These are phyloP conservation scores for Verticillium albo-atrum DNA, from an alignment of 2,329 filamentous ascomycete genomes.

Conservation along the genomic window DNA sequence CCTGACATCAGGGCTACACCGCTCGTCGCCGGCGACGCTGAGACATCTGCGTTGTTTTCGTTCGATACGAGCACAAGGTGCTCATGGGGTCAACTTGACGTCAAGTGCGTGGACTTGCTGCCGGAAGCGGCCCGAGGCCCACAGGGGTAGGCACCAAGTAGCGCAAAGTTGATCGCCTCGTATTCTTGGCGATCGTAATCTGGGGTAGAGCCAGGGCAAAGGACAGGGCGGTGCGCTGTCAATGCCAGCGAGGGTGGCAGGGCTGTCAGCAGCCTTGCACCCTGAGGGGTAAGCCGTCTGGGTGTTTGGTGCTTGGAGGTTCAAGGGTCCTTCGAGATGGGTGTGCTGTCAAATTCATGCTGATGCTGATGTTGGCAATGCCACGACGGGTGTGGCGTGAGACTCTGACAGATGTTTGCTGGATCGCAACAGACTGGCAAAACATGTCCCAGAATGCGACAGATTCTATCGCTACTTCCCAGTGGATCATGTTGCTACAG, in stretches of 20 bases:
- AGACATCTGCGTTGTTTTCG: not conserved
- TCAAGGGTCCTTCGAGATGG: not conserved
- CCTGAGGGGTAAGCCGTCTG: not conserved
- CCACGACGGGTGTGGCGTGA: too few species aligned
- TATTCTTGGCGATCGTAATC: not conserved
- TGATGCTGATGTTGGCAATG: too few species aligned
- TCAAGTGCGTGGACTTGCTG: not conserved
- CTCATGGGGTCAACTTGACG: not conserved
- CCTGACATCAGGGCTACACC: not conserved
- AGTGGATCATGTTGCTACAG: not conserved
- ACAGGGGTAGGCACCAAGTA: not conserved
- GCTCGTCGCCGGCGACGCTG: not conserved
- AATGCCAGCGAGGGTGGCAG: not conserved
- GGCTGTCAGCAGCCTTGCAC: not conserved
- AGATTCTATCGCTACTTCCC: not conserved
- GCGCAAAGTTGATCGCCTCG: not conserved
- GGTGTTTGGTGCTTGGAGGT: not conserved
- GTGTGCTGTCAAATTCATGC: not conserved
- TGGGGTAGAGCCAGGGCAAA: not conserved
- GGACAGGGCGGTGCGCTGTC: not conserved
- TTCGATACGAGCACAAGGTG: not conserved
- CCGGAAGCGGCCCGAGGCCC: not conserved
- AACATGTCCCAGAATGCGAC: too few species aligned
- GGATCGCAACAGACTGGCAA: too few species aligned
- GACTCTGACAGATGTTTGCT: too few species aligned